Conservation (phyloP, 208 protist genomes). For the Zelonia costaricensis region DNA sequence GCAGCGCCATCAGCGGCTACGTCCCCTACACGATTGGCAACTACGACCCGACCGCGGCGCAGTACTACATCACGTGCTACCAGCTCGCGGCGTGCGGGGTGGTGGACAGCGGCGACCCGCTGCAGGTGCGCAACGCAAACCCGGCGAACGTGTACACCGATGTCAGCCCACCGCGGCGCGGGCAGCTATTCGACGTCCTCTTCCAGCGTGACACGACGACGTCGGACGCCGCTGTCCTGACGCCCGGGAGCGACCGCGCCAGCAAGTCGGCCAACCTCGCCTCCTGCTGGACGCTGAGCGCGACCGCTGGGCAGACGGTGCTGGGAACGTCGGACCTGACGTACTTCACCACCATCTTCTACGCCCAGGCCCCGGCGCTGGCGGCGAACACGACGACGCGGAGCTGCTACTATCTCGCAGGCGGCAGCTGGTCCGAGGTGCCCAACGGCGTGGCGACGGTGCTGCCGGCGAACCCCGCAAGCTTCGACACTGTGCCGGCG, state of each 20-base stretch:
- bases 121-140: conserved; percentile 62
- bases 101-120: conserved; percentile 54
- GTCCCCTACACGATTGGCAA: conserved; percentile 60
- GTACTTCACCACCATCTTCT: conserved; percentile 55
- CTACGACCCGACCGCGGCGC: conserved; percentile 53
- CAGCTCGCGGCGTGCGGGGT: conserved; percentile 58
- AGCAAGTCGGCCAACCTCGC: conserved; percentile 44
- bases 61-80: conserved; percentile 76
- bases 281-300: conserved; percentile 72
- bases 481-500: conserved; percentile 56
- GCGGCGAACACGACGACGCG: conserved; percentile 35
- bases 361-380: conserved; percentile 43
- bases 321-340: conserved; percentile 54
- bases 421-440: conserved; percentile 73
- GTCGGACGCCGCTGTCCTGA: conserved; percentile 35
- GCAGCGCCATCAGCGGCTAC: conserved; percentile 5
- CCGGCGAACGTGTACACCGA: conserved; percentile 40
- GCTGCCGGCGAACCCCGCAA: conserved; percentile 72
- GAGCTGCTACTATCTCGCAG: conserved; percentile 65
- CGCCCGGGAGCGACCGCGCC: conserved; percentile 63
- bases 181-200: conserved; percentile 70
- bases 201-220: conserved; percentile 57
- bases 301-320: conserved; percentile 43
- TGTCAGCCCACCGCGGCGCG: conserved; percentile 49
- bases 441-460: conserved; percentile 47